These are phyloP conservation scores for Cladosporium sp. DNA, from an alignment of 2,329 filamentous ascomycete genomes.

Conservation along the genomic window DNA sequence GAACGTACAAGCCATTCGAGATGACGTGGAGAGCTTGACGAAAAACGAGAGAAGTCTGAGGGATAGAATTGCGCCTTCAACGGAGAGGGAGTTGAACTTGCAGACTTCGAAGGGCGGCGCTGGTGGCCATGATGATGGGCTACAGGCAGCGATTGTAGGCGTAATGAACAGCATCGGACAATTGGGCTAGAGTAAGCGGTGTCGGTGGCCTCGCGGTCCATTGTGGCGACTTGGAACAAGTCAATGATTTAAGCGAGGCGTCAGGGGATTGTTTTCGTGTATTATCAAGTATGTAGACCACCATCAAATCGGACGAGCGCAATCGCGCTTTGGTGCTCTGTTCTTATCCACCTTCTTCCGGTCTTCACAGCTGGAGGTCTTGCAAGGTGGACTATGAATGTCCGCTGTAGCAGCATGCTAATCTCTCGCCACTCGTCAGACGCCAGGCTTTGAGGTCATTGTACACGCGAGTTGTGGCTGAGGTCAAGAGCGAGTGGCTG, in stretches of 20 bases:
- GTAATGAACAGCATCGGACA: conserved; percentile 13
- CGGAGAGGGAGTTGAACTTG: not conserved
- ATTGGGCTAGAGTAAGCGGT: not conserved
- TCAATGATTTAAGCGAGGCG: conserved; percentile 10
- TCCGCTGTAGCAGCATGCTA: not conserved
- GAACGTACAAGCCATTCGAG: conserved; percentile 70
- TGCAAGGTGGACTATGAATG: not conserved
- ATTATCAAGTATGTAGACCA: not conserved
- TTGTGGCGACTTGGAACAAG: not conserved
- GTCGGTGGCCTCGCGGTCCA: not conserved
- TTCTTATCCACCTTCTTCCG: not conserved
- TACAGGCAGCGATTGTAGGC: conserved; percentile 13
- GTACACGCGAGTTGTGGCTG: not conserved
- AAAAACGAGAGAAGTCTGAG: conserved; percentile 64
- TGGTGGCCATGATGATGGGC: not conserved
- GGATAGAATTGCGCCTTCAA: conserved; percentile 67
- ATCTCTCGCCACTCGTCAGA: not conserved
- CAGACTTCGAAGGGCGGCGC: not conserved
- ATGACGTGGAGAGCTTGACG: conserved; percentile 79
- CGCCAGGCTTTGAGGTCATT: not conserved
- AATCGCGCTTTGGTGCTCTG: not conserved
- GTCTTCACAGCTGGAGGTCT: not conserved
- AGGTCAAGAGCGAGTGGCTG: not conserved
- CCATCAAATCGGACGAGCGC: not conserved
- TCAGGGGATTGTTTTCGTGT: not conserved